Conservation (phyloP, 371 early-diverging fungal genomes). For the Mortierella polycephala region DNA sequence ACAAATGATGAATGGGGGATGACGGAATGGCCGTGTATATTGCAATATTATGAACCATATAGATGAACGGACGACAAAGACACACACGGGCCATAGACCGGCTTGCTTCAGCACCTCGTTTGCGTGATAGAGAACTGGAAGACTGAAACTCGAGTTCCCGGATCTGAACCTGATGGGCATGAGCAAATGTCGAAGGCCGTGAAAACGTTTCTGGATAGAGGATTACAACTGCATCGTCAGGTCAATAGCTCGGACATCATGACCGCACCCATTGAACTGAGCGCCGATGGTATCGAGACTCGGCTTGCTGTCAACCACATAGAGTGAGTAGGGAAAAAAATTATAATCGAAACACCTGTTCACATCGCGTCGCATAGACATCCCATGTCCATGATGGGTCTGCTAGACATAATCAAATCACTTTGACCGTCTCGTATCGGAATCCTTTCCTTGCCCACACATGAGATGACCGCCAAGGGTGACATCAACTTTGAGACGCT, state of each 20-base stretch:
- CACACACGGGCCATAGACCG: no score
- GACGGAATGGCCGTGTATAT: no score
- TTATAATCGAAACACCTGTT: no score
- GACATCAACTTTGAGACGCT: constrained; percentile 54
- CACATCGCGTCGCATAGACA: constrained; percentile 40
- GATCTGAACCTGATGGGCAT: constrained; percentile 68
- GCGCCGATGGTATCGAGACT: constrained; percentile 77
- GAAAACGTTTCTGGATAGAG: constrained; percentile 55
- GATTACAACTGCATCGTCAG: constrained; percentile 63
- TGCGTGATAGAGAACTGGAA: constrained; percentile 53
- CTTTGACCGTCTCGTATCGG: constrained; percentile 66
- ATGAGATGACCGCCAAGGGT: constrained; percentile 29
- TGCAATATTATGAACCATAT: no score
- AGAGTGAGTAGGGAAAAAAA: constrained; percentile 76
- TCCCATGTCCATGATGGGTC: constrained; percentile 66
- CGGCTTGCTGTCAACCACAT: constrained; percentile 86
- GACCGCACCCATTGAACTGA: constrained; percentile 66
- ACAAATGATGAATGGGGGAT: no score
- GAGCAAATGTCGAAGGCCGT: constrained; percentile 62
- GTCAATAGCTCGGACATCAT: constrained; percentile 80
- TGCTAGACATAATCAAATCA: constrained; percentile 67
- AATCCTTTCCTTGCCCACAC: constrained; percentile 52
- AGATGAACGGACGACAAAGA: no score
- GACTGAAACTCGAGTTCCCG: constrained; percentile 63
- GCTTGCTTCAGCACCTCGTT: constrained; percentile 64